Evolutionary conservation across 495 filamentous ascomycete species (phyloP).

Genomic region (Sphaerosporella brunnea): DNA sequence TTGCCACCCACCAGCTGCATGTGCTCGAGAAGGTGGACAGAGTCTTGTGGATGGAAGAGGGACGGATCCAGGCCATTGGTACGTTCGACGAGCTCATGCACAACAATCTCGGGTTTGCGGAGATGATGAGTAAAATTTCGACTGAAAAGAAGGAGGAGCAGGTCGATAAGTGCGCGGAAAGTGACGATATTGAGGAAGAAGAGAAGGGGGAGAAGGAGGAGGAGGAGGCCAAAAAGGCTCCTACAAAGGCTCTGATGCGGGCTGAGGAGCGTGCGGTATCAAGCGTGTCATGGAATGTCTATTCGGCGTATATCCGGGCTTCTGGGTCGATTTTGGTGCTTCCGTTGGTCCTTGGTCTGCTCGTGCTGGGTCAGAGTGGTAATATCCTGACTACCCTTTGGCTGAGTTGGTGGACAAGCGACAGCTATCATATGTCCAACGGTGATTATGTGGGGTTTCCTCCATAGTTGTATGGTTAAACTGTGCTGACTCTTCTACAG

Average conservation of each 20-base stretch:
- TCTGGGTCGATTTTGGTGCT: constrained; percentile 60
- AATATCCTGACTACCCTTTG: constrained; percentile 80
- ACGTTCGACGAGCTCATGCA: constrained; percentile 76
- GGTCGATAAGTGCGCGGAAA: constrained; percentile 30
- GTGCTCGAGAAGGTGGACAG: constrained; percentile 79
- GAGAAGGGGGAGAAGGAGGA: constrained; percentile 28
- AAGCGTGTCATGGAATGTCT: constrained; percentile 73
- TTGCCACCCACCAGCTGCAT: constrained; percentile 90
- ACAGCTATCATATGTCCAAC: constrained; percentile 45
- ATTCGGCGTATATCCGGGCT: constrained; percentile 59
- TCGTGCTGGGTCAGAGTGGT: constrained; percentile 54
- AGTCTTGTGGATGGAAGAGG: constrained; percentile 79
- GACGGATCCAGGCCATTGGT: constrained; percentile 62
- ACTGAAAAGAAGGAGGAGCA: constrained; percentile 45
- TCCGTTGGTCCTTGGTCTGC: constrained; percentile 43
- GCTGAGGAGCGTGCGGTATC: constrained; percentile 67
- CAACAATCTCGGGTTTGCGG: constrained; percentile 52
- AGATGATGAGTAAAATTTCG: constrained; percentile 67
- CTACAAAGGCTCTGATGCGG: constrained; percentile 67
- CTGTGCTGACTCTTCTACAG: constrained; percentile 12
- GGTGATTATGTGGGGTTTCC: constrained; percentile 38
- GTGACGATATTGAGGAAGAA: constrained; percentile 20
- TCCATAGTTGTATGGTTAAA: background rate
- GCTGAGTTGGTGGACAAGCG: constrained; percentile 74
- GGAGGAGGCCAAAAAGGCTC: constrained; percentile 31